A percentile compares a stretch with the other conserved stretches of the same genome.
phyloP scores from a whole-genome alignment of 352 stramenopile genomes.

The Phytopythium helicoides region DNA sequence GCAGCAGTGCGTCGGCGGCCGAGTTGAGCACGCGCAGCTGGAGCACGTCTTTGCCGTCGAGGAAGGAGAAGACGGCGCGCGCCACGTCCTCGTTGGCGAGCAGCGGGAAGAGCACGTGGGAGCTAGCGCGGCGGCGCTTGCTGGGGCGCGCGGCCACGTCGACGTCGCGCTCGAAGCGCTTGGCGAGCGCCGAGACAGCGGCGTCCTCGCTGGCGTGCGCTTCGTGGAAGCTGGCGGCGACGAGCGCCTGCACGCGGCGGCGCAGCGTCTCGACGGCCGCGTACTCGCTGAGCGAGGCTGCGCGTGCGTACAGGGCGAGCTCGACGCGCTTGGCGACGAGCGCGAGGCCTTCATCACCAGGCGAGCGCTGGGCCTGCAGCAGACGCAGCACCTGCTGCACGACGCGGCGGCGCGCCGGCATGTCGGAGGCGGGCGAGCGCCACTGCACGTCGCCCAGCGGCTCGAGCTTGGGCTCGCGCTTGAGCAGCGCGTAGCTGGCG shows the following conservation, averaged over 20 bases:
- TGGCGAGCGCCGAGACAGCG: background rate
- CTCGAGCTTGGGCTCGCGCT: constrained; percentile 8
- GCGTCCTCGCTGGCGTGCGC: constrained; percentile 30
- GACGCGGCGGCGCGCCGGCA: constrained; percentile 63
- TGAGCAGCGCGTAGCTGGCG: constrained; percentile 10
- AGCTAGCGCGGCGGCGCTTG: constrained; percentile 40
- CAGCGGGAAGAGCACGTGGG: background rate
- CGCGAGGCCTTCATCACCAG: constrained; percentile 16
- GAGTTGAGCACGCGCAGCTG: constrained; percentile 43
- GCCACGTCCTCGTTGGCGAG: constrained; percentile 48
- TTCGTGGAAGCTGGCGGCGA: constrained; percentile 70
- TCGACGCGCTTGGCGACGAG: constrained; percentile 73
- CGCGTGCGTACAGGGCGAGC: constrained; percentile 66
- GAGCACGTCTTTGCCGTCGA: constrained; percentile 60
- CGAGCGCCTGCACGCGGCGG: constrained; percentile 64
- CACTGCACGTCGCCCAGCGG: constrained; percentile 25
- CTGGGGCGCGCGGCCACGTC: constrained; percentile 3
- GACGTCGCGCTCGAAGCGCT: background rate
- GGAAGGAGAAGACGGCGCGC: constrained; percentile 51
- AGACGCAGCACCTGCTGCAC: constrained; percentile 72
- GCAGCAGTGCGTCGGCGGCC: constrained; percentile 46
- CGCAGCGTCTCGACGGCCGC: constrained; percentile 64
- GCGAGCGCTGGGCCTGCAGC: constrained; percentile 23
- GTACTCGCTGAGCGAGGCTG: constrained; percentile 65
- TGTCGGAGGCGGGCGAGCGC: constrained; percentile 45